Conservation (phyloP, 2,329 filamentous ascomycete genomes). For the Tolypocladium endophyticum region DNA sequence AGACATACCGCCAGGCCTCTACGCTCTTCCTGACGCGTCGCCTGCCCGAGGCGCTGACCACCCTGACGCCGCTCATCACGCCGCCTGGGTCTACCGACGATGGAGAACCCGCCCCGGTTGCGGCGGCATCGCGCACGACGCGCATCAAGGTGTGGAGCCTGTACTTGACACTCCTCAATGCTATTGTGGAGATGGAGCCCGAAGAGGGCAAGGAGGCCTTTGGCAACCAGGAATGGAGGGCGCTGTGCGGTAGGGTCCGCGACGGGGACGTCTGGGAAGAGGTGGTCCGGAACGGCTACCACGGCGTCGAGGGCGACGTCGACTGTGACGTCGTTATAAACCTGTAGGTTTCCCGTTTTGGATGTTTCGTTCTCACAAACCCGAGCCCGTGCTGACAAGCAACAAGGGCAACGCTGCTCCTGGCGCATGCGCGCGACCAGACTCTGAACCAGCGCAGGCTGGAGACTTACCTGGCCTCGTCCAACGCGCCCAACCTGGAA, state of each 20-base stretch:
- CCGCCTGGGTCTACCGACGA: constrained; percentile 38
- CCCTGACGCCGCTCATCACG: constrained; percentile 71
- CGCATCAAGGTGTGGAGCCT: constrained; percentile 95
- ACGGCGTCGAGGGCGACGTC: constrained; percentile 78
- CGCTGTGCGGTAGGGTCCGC: constrained; percentile 71
- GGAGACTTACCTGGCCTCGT: constrained; percentile 78
- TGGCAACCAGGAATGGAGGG: constrained; percentile 75
- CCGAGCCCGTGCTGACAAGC: neutral
- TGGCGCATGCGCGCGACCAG: constrained; percentile 83
- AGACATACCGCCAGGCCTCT: constrained; percentile 87
- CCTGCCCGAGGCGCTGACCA: constrained; percentile 78
- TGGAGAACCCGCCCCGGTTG: constrained; percentile 59
- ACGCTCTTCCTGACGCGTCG: constrained; percentile 92
- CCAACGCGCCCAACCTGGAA: constrained; percentile 63
- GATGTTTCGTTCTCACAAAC: neutral
- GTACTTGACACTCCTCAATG: constrained; percentile 87
- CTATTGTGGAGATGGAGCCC: constrained; percentile 76
- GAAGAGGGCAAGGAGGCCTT: constrained; percentile 87
- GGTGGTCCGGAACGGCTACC: constrained; percentile 77
- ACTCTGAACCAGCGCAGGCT: constrained; percentile 74
- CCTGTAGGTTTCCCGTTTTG: constrained; percentile 42
- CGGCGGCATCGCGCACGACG: constrained; percentile 68
- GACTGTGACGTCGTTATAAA: constrained; percentile 93
- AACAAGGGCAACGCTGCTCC: constrained; percentile 69
- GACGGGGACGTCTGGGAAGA: constrained; percentile 94